Evolutionary conservation across 208 protist species (phyloP).

Genomic region (Crithidia thermophila): DNA sequence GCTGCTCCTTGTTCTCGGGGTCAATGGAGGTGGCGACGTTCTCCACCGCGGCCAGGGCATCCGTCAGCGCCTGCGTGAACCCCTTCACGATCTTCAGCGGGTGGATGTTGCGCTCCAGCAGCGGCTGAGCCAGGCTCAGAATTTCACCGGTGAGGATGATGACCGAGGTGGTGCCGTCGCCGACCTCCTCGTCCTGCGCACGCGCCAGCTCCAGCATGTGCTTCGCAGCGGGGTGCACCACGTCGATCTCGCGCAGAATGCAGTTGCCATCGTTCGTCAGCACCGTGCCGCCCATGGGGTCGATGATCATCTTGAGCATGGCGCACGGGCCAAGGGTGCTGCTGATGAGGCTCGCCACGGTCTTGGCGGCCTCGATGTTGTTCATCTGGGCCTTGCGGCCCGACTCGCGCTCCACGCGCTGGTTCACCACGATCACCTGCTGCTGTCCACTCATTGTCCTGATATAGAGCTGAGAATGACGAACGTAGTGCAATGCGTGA

Average conservation of each 20-base stretch:
- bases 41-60: conserved; percentile 95
- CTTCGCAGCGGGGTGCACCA: conserved; percentile 99
- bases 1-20: conserved; percentile 85
- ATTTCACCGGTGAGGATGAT: conserved; percentile 99
- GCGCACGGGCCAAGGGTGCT: conserved; percentile 99
- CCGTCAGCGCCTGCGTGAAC: conserved; percentile 96
- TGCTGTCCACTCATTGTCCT: conserved; percentile 67
- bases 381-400: conserved; percentile 98
- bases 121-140: conserved; percentile 95
- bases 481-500: background rate
- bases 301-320: conserved; percentile 99
- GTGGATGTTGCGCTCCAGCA: conserved; percentile 98
- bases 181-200: conserved; percentile 99
- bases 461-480: too few species aligned
- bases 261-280: conserved; percentile 99
- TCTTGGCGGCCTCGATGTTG: conserved; percentile 99
- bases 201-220: conserved; percentile 99
- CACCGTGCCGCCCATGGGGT: conserved; percentile 99
- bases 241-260: conserved; percentile 99
- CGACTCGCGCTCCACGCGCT: conserved; percentile 97
- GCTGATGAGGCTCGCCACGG: conserved; percentile 99
- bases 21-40: conserved; percentile 95
- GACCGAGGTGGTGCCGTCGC: conserved; percentile 99
- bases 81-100: conserved; percentile 98
- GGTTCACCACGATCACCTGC: conserved; percentile 93